Evolutionary conservation across 2,329 filamentous ascomycete species (phyloP), one percentile per base, ranked within the genome.

Genomic region (Xylaria sp.): DNA sequence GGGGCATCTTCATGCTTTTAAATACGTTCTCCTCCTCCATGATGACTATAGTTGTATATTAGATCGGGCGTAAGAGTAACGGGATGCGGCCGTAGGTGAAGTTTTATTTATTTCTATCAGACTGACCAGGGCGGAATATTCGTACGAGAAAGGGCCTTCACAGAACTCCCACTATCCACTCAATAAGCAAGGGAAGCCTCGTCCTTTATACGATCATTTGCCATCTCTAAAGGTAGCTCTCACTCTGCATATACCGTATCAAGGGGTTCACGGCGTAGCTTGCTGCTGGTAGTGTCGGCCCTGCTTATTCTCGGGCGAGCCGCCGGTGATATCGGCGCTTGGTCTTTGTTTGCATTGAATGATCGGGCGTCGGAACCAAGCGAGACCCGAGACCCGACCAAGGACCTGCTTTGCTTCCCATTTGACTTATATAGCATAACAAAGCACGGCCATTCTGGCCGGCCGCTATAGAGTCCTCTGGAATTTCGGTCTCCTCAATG

Each of bases 1-100:
- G 75, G 4, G 82, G 63, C 65, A 54, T 73, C 50, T 62, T 39
- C 65, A 57, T 63, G 15, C 51, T 48, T 58, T 31, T 66, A 31
- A 50, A 50, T 25, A 41, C 63, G 39, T 34, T 48, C 61, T 61
- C 58, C 59, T 67, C 64, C 44, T 58, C 60, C 62, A 58, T 65
- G 59, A 66, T 59, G 15, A 9, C 4, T 50, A 5, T 25, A 6
- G 23, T 9, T 54, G 20, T 31, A 44, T n/a, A 0, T 25, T 15
- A 9, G 7, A 9, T 23, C 18, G 48, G 12, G 15, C 2, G 52
- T 37, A 2, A 28, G 12, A 25, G 20, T 6, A 44, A 31, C 48
- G 12, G 25, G 56, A 48, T 1, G 15, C 2, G 28, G n/a, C 10
- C 18, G 41, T 34, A 13, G 41, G 31, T 9, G 46, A 50, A 50